Evolutionary conservation across 805 yeast species (phyloP), one percentile per base, ranked within the genome.

Genomic region (Scheffersomyces amazonensis): DNA sequence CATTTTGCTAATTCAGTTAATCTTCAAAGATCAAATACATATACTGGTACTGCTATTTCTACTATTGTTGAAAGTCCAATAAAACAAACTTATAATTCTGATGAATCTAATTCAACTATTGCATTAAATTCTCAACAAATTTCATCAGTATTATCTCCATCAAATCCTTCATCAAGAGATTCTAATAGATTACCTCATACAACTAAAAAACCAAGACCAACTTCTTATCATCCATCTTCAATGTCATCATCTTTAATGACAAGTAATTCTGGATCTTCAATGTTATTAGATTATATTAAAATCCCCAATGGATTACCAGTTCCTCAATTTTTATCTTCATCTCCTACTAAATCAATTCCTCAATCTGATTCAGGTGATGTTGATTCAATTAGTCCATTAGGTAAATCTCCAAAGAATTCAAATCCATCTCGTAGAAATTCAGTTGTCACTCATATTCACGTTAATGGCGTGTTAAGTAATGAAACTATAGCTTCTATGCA

Each of bases 201-300:
- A 9, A 54, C 53, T 34, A 75, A 78, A 56, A 81, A 77, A 52
- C 90, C 88, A 40, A 75, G 95, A 56, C 95, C 95, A 30, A 85
- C 91, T 0, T 84, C 93, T 8, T 86, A 83, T 53, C 90, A 86
- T 54, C 95, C 95, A 13, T 73, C 82, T 2, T 67, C 78, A 11
- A 56, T 65, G 63, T 46, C 67, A 4, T 58, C 69, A 3, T 43
- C 48, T 2, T 52, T 50, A 31, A 46, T 52, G 46, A 30, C 24
- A n/a, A 39, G 40, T 29, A 36, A 46, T 12, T n/a, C 17, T 13
- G 16, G 17, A 6, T 27, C 30, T 4, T 13, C 30, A 13, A 17
- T 15, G 6, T 54, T 56, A 30, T 49, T 46, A 42, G 75, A 65
- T 41, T 69, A 43, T 39, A 51, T 63, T 40, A 65, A 60, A 40